These are phyloP conservation scores for Polyporus tsugae DNA, from an alignment of 1,284 basidiomycete species.

Conservation along the genomic window DNA sequence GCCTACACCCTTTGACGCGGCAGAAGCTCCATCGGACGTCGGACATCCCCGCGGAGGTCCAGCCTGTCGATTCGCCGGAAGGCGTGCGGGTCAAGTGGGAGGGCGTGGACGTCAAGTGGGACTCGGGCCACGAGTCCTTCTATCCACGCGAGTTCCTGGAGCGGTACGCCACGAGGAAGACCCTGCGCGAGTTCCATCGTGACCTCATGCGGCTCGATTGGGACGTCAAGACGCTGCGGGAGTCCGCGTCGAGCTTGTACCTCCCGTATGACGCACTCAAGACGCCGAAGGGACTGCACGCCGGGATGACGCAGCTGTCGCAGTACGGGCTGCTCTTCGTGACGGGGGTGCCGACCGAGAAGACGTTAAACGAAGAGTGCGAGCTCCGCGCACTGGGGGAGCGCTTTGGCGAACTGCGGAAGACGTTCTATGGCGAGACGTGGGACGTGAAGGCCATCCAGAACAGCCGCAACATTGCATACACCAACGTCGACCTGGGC, in stretches of 20 bases:
- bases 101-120: constrained; percentile 65
- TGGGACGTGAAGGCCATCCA: constrained; percentile 90
- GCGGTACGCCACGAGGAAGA: constrained; percentile 40
- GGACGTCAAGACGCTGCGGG: constrained; percentile 47
- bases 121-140: constrained; percentile 63
- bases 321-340: constrained; percentile 67
- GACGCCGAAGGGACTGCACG: constrained; percentile 52
- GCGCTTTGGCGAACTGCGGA: constrained; percentile 78
- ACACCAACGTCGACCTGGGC: constrained; percentile 91
- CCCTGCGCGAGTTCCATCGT: constrained; percentile 49
- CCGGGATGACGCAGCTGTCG: constrained; percentile 63
- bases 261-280: constrained; percentile 57
- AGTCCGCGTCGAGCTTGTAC: constrained; percentile 50
- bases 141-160: constrained; percentile 60
- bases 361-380: constrained; percentile 65
- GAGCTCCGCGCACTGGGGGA: constrained; percentile 72
- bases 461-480: constrained; percentile 91
- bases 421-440: constrained; percentile 90
- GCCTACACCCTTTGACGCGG: constrained; percentile 61
- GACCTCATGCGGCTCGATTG: constrained; percentile 47
- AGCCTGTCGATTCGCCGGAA: constrained; percentile 44
- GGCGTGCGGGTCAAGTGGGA: constrained; percentile 48
- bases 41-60: constrained; percentile 60
- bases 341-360: constrained; percentile 62
- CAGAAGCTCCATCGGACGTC: constrained; percentile 78